phyloP scores from a whole-genome alignment of 371 early-diverging fungal genomes.

The Rhizopus stolonifer region DNA sequence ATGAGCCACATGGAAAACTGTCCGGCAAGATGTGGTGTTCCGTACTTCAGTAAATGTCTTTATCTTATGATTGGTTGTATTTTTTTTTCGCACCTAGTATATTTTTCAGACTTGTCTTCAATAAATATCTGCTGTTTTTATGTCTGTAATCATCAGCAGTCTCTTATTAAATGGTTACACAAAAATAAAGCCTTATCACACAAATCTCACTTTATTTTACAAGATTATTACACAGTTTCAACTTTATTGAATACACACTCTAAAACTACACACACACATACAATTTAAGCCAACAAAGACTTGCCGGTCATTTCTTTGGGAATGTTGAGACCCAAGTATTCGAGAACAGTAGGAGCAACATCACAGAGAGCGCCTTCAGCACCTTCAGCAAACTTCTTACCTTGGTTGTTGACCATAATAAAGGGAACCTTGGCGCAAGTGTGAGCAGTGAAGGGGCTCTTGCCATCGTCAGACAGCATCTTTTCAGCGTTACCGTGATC shows the following conservation, averaged over 20 bases:
- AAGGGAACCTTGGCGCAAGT: slow-evolving; percentile 94
- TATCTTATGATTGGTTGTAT: too few relatives aligned
- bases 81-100: too few relatives aligned
- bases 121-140: too few relatives aligned
- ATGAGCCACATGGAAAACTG: too few relatives aligned
- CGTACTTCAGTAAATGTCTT: too few relatives aligned
- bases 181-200: too few relatives aligned
- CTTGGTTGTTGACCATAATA: slow-evolving; percentile 72
- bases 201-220: too few relatives aligned
- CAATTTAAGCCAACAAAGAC: slow-evolving; percentile 38
- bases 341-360: slow-evolving; percentile 98
- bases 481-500: slow-evolving; percentile 99
- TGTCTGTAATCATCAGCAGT: too few relatives aligned
- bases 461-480: slow-evolving; percentile 90
- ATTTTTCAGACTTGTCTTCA: too few relatives aligned
- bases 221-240: too few relatives aligned
- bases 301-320: slow-evolving; percentile 98
- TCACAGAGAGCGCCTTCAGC: slow-evolving; percentile 84
- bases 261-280: not conserved
- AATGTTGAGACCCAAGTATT: slow-evolving; percentile 87
- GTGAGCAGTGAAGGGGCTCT: slow-evolving; percentile 94
- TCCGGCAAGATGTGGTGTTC: too few relatives aligned
- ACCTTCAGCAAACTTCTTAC: slow-evolving; percentile 47
- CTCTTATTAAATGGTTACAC: too few relatives aligned
- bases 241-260: not conserved